These are phyloP conservation scores for Aspergillus sp. DNA, from an alignment of 2,329 filamentous ascomycete species.

Conservation along the genomic window DNA sequence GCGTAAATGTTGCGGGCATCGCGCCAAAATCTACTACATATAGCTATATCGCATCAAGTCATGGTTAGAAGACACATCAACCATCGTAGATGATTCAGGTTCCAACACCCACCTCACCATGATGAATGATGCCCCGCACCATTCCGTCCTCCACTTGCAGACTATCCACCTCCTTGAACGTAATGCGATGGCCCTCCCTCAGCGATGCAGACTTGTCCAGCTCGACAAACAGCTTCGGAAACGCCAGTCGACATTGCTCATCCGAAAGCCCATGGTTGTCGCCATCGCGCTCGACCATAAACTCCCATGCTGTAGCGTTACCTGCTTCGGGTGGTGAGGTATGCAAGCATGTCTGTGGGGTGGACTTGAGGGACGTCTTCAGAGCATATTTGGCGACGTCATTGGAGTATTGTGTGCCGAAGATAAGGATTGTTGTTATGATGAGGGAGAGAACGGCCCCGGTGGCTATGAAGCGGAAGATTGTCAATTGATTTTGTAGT, in stretches of 20 bases:
- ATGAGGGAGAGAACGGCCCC: slow-evolving; percentile 31
- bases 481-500: background rate
- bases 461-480: slow-evolving; percentile 29
- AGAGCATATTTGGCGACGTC: slow-evolving; percentile 25
- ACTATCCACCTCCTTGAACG: slow-evolving; percentile 39
- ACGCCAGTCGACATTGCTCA: slow-evolving; percentile 42
- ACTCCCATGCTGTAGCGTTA: slow-evolving; percentile 33
- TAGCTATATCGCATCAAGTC: slow-evolving; percentile 25
- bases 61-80: background rate
- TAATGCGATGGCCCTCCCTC: slow-evolving; percentile 28
- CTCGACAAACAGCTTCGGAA: slow-evolving; percentile 43
- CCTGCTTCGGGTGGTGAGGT: background rate
- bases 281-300: slow-evolving; percentile 35
- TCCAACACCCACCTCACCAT: slow-evolving; percentile 38
- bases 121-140: slow-evolving; percentile 39
- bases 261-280: slow-evolving; percentile 41
- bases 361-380: slow-evolving; percentile 17
- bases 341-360: slow-evolving; percentile 9
- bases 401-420: slow-evolving; percentile 20
- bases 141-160: slow-evolving; percentile 37
- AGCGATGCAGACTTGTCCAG: slow-evolving; percentile 35
- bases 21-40: slow-evolving; percentile 40
- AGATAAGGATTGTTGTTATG: slow-evolving; percentile 31
- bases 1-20: slow-evolving; percentile 38
- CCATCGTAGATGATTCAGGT: background rate